Conservation (phyloP, 2,329 filamentous ascomycete genomes). For the Neopestalotiopsis clavispora region DNA sequence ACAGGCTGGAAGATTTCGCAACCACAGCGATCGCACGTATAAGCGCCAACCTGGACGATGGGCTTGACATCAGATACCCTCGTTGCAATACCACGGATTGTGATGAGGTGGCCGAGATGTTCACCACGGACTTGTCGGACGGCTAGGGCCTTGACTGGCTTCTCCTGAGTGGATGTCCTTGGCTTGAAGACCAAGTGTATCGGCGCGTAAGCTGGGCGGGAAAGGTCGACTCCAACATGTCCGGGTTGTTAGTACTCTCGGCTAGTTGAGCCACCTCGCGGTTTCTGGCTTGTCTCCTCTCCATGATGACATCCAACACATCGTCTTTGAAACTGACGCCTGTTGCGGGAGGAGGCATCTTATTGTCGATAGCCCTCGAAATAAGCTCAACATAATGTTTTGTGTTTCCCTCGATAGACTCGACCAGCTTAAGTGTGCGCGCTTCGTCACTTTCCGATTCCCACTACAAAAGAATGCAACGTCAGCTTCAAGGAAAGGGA, state of each 20-base stretch:
- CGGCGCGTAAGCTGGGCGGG: slow-evolving; percentile 89
- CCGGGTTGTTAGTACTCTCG: slow-evolving; percentile 68
- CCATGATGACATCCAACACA: slow-evolving; percentile 95
- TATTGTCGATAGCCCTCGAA: slow-evolving; percentile 84
- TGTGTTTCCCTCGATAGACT: slow-evolving; percentile 87
- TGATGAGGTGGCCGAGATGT: slow-evolving; percentile 91
- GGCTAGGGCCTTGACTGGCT: slow-evolving; percentile 71
- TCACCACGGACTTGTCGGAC: slow-evolving; percentile 93
- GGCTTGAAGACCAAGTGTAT: slow-evolving; percentile 98
- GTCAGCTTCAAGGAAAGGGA: neutral
- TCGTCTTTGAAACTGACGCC: slow-evolving; percentile 97
- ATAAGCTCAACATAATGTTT: slow-evolving; percentile 95
- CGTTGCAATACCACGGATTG: slow-evolving; percentile 90
- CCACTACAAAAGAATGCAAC: slow-evolving; percentile 56
- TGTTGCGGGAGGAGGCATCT: slow-evolving; percentile 77
- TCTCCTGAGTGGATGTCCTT: slow-evolving; percentile 72
- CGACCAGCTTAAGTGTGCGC: slow-evolving; percentile 70
- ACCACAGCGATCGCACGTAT: slow-evolving; percentile 95
- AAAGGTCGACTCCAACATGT: slow-evolving; percentile 76
- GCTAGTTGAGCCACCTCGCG: slow-evolving; percentile 73
- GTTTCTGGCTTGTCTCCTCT: slow-evolving; percentile 85
- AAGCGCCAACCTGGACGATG: slow-evolving; percentile 95
- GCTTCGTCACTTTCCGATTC: slow-evolving; percentile 72
- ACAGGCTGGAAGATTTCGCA: slow-evolving; percentile 98
- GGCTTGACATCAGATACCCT: slow-evolving; percentile 98